A percentile compares a stretch with the other conserved stretches of the same genome.
phyloP scores from a whole-genome alignment of 2,329 filamentous ascomycete genomes.

The Ceratocystis papillata region DNA sequence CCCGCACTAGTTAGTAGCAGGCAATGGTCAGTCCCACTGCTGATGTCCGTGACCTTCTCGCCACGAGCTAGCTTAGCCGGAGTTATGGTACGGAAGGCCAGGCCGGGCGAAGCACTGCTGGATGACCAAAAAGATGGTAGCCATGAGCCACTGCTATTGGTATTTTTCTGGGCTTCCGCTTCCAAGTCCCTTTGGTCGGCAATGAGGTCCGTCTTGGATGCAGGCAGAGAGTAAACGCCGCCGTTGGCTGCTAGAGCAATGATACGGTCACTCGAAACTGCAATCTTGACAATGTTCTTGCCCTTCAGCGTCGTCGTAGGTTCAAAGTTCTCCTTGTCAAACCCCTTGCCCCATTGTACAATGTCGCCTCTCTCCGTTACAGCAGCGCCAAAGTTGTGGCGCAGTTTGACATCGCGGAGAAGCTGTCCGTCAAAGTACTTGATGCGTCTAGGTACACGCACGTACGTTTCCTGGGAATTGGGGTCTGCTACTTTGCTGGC shows the following conservation, averaged over 20 bases:
- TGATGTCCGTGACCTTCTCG: slow-evolving; percentile 64
- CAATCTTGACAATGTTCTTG: slow-evolving; percentile 66
- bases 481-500: slow-evolving; percentile 74
- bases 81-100: slow-evolving; percentile 64
- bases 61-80: slow-evolving; percentile 53
- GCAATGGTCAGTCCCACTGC: slow-evolving; percentile 73
- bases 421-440: slow-evolving; percentile 73
- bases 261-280: slow-evolving; percentile 71
- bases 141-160: slow-evolving; percentile 46
- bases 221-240: slow-evolving; percentile 73
- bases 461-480: slow-evolving; percentile 59
- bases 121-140: slow-evolving; percentile 55
- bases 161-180: slow-evolving; percentile 33
- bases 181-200: slow-evolving; percentile 45
- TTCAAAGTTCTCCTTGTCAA: slow-evolving; percentile 49
- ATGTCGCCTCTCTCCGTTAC: slow-evolving; percentile 80
- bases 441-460: slow-evolving; percentile 73
- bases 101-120: slow-evolving; percentile 30
- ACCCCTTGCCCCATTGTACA: slow-evolving; percentile 81
- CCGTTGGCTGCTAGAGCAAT: slow-evolving; percentile 66
- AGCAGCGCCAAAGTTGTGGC: slow-evolving; percentile 70
- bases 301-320: slow-evolving; percentile 66
- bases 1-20: slow-evolving; percentile 75
- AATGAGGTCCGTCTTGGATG: slow-evolving; percentile 60
- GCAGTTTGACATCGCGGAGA: slow-evolving; percentile 77